These are phyloP conservation scores for Chlorella sorokiniana DNA, from an alignment of 139 green algal species.

Conservation along the genomic window DNA sequence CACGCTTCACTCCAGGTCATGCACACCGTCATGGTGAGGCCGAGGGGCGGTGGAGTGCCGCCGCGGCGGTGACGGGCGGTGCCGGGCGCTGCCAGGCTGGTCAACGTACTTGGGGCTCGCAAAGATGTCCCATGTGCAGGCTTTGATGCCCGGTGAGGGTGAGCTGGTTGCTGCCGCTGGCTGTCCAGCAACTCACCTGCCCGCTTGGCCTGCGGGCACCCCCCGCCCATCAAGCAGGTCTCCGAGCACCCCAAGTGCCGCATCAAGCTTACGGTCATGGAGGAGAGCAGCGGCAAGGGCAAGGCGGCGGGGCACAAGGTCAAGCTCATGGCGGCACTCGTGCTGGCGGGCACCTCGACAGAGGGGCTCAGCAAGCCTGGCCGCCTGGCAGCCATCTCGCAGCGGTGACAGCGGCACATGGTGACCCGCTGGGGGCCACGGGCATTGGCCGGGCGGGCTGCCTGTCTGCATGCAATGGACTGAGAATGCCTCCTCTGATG, in stretches of 20 bases:
- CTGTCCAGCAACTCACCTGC: not conserved
- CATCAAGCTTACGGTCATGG: conserved; percentile 16
- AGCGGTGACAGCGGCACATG: too few species aligned
- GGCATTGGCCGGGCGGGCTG: too few species aligned
- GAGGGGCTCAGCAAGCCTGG: conserved; percentile 28
- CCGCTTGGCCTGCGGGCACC: not conserved
- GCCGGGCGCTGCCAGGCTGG: too few species aligned
- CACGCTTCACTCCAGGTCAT: conserved; percentile 31
- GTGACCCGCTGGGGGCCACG: too few species aligned
- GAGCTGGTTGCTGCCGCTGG: not conserved
- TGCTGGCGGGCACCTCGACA: conserved; percentile 23
- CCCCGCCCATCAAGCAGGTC: not conserved
- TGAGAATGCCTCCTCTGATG: too few species aligned
- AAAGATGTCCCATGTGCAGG: too few species aligned
- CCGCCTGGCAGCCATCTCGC: not conserved
- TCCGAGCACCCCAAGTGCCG: conserved; percentile 33
- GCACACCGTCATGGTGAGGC: conserved; percentile 22
- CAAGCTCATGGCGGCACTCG: conserved; percentile 30
- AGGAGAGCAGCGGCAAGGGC: conserved; percentile 26
- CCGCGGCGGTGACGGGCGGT: not conserved
- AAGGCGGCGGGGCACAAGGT: conserved; percentile 28
- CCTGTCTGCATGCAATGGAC: too few species aligned
- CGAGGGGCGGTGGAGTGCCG: not conserved
- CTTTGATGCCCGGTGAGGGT: not conserved
- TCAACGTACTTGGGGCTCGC: too few species aligned